Evolutionary conservation across 1,284 basidiomycete genomes (phyloP).

Genomic region (Ustilago bromivora): DNA sequence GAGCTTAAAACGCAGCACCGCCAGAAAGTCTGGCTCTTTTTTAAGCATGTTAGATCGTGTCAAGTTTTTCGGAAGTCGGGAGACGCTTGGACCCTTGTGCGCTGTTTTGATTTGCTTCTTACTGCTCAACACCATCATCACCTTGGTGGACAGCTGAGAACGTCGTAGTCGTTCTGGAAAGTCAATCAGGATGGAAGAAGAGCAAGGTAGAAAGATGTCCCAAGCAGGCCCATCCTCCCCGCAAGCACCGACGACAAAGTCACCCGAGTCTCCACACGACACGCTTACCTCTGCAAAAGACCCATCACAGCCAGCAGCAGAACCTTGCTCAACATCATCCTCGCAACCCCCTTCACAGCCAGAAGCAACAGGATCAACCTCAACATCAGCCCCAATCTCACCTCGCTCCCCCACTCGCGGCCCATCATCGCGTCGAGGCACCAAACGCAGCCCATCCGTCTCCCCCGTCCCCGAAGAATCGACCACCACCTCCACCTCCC

Average conservation of each 20-base stretch:
- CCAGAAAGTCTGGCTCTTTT: neutral
- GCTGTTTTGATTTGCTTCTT: slow-evolving; percentile 5
- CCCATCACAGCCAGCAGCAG: neutral
- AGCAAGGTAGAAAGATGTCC: neutral
- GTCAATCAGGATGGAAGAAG: neutral
- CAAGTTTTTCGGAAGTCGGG: slow-evolving; percentile 13
- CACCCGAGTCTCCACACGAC: neutral
- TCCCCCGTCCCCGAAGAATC: slow-evolving; percentile 34
- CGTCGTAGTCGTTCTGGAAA: neutral
- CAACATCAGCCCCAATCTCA: neutral
- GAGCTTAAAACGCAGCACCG: neutral
- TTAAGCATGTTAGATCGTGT: neutral
- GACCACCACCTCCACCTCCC: neutral
- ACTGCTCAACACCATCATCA: neutral
- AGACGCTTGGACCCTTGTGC: slow-evolving; percentile 18
- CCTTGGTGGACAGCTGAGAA: neutral
- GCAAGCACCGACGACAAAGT: neutral
- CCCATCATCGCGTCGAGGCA: slow-evolving; percentile 2
- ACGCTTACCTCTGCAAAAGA: neutral
- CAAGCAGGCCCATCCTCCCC: neutral
- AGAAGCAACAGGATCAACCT: neutral
- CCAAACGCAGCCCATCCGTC: slow-evolving; percentile 18
- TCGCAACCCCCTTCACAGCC: neutral
- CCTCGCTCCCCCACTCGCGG: slow-evolving; percentile 5
- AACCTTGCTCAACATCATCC: neutral